Conservation (phyloP, 1,284 basidiomycete genomes). For the Sparassis latifolia region DNA sequence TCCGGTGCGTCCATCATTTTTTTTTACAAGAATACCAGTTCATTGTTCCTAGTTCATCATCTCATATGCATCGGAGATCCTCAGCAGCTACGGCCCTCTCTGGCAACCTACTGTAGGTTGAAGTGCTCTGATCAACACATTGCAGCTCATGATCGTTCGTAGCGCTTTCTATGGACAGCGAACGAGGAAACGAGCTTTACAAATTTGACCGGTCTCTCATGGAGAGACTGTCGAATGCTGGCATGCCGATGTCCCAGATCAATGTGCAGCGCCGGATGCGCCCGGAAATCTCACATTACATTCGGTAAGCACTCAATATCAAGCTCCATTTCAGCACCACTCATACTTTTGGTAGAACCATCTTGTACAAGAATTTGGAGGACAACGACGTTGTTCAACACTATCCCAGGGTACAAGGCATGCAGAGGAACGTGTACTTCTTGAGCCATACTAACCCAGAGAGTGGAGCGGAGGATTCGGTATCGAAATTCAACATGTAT, state of each 20-base stretch:
- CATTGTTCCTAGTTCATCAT: constrained; percentile 2
- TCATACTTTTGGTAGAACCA: constrained; percentile 32
- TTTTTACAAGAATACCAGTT: too few species aligned
- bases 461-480: constrained; percentile 46
- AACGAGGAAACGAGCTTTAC: constrained; percentile 28
- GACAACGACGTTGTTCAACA: constrained; percentile 46
- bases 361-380: constrained; percentile 50
- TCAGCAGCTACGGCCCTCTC: constrained; percentile 58
- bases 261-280: constrained; percentile 38
- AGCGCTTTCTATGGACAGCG: constrained; percentile 36
- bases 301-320: constrained; percentile 21
- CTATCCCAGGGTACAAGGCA: constrained; percentile 50
- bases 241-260: constrained; percentile 36
- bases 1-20: constrained; percentile 31
- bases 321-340: background rate
- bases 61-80: constrained; percentile 27
- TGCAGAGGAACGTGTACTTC: constrained; percentile 55
- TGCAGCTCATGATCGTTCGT: background rate
- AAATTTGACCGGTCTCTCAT: constrained; percentile 42
- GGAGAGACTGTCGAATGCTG: constrained; percentile 35
- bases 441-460: constrained; percentile 50
- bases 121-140: background rate
- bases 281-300: constrained; percentile 36
- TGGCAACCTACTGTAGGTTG: constrained; percentile 56
- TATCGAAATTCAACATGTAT: constrained; percentile 57